Evolutionary conservation across 2,329 filamentous ascomycete genomes (phyloP).

Genomic region (Diaporthe velutina): DNA sequence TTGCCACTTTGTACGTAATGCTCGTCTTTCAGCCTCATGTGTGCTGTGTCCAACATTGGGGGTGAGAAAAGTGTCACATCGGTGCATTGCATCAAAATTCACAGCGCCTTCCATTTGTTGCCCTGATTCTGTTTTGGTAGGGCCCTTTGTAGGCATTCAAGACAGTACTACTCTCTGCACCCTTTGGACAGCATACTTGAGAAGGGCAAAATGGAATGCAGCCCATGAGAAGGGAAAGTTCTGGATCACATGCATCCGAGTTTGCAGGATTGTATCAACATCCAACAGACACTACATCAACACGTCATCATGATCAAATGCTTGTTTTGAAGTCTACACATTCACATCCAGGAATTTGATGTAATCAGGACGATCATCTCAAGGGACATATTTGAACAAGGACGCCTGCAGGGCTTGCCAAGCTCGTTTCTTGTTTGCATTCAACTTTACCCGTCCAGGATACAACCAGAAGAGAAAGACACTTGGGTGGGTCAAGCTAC

Average conservation of each 20-base stretch:
- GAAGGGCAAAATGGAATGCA: background rate
- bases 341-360: background rate
- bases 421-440: background rate
- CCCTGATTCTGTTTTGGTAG: background rate
- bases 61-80: background rate
- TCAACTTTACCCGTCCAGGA: background rate
- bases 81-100: background rate
- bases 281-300: background rate
- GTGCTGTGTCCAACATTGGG: background rate
- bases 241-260: background rate
- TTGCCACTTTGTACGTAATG: background rate
- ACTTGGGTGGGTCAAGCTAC: background rate
- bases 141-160: no score
- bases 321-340: background rate
- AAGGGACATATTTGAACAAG: background rate
- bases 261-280: background rate
- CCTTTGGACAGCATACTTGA: no score
- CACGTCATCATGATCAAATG: slow-evolving; percentile 8
- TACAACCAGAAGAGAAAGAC: background rate
- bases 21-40: background rate
- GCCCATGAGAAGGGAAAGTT: background rate
- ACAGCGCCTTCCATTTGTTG: no score
- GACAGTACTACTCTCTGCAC: no score
- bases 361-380: background rate
- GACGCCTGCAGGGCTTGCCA: background rate